These are phyloP conservation scores for Aspergillus pseudoglaucus DNA, from an alignment of 2,329 filamentous ascomycete genomes.

Conservation along the genomic window DNA sequence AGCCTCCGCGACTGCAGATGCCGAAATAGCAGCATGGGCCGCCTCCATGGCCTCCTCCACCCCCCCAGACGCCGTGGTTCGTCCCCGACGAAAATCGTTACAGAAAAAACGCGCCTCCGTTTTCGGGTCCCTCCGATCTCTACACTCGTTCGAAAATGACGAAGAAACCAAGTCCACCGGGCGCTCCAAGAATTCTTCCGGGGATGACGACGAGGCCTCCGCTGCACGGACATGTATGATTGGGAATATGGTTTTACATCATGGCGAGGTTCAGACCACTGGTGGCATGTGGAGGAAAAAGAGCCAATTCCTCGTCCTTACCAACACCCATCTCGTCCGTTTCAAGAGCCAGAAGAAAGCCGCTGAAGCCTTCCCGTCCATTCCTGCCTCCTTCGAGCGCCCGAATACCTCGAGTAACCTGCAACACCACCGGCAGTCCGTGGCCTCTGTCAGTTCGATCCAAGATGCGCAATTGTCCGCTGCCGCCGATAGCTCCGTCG, in stretches of 20 bases:
- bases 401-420: slow-evolving; percentile 35
- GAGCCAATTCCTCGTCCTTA: slow-evolving; percentile 65
- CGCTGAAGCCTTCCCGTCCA: slow-evolving; percentile 54
- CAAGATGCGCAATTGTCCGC: slow-evolving; percentile 56
- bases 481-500: slow-evolving; percentile 48
- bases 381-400: slow-evolving; percentile 36
- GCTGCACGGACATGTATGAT: slow-evolving; percentile 28
- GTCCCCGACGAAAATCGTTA: slow-evolving; percentile 36
- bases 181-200: slow-evolving; percentile 46
- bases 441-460: slow-evolving; percentile 54
- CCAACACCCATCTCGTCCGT: slow-evolving; percentile 60
- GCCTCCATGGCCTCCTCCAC: slow-evolving; percentile 15
- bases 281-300: slow-evolving; percentile 66
- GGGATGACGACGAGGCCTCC: slow-evolving; percentile 41
- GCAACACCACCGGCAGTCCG: slow-evolving; percentile 44
- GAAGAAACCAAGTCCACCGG: slow-evolving; percentile 48
- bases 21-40: slow-evolving; percentile 18
- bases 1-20: slow-evolving; percentile 20
- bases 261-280: slow-evolving; percentile 65
- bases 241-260: slow-evolving; percentile 51
- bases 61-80: slow-evolving; percentile 21
- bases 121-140: slow-evolving; percentile 53
- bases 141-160: slow-evolving; percentile 48
- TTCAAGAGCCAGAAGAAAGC: slow-evolving; percentile 64
- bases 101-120: slow-evolving; percentile 49